Percentiles rank a stretch among this genome's conserved stretches.
phyloP scores from a whole-genome alignment of 805 yeast genomes.

The Saturnispora sanitii region DNA sequence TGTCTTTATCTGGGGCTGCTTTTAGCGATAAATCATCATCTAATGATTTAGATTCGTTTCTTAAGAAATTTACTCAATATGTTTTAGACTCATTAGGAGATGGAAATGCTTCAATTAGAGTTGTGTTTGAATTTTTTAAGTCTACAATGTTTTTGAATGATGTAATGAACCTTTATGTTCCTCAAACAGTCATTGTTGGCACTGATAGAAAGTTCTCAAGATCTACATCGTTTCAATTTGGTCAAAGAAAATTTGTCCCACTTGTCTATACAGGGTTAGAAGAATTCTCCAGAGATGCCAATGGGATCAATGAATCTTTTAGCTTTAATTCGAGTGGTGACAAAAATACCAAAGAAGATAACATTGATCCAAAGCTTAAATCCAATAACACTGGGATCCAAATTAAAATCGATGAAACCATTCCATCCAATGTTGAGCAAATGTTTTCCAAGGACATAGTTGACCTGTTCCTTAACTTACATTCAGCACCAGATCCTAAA shows the following conservation, averaged over 20 bases:
- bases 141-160: slow-evolving; percentile 42
- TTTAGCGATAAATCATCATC: slow-evolving; percentile 14
- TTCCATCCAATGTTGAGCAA: neutral
- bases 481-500: slow-evolving; percentile 8
- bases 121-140: slow-evolving; percentile 49
- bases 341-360: neutral
- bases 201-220: slow-evolving; percentile 19
- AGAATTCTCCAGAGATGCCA: slow-evolving; percentile 1
- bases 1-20: slow-evolving; percentile 18
- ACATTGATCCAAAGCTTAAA: neutral
- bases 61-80: slow-evolving; percentile 33
- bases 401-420: slow-evolving; percentile 7
- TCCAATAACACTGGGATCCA: neutral
- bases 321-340: neutral
- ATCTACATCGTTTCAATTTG: slow-evolving; percentile 22
- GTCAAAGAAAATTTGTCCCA: slow-evolving; percentile 19
- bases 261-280: slow-evolving; percentile 20
- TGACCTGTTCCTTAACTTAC: slow-evolving; percentile 2
- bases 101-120: slow-evolving; percentile 30
- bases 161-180: slow-evolving; percentile 47
- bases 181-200: slow-evolving; percentile 41
- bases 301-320: slow-evolving; percentile 17
- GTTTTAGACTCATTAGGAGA: slow-evolving; percentile 22
- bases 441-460: neutral
- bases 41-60: slow-evolving; percentile 16